Evolutionary conservation across 148 eudicot genomes (phyloP), one percentile per base, ranked within the genome.

Genomic region (Nepenthes mirabilis): DNA sequence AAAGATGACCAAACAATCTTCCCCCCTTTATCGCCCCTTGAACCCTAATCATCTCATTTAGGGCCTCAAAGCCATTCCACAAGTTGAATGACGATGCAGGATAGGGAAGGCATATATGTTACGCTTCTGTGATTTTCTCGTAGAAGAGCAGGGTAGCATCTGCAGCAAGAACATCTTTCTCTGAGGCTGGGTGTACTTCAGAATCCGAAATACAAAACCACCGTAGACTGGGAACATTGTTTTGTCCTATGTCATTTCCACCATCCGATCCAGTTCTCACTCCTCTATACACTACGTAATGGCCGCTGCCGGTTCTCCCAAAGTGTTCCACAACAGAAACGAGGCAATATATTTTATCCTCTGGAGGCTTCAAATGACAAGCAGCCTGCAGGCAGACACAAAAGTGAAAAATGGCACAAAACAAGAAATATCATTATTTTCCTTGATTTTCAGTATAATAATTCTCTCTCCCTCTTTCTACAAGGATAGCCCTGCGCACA

Each of bases 201-300:
- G 96, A 71, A 70, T 91, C 98, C 2, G 98, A 91, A 47, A 91
- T 81, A 57, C 78, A 60, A 65, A 83, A 86, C 98, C 98, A 91
- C 34, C 72, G 81, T 33, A 77, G 48, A 34, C 57, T 49, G 36
- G 53, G 34, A 54, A 23, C 32, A 57, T 65, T 60, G 2, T 43
- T 13, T 61, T 49, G 51, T 56, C 66, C 70, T 57, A 32, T 64
- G 9, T 58, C 56, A 56, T 64, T 68, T 37, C 58, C 71, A 65
- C 56, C 67, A 33, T 36, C 69, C 1, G 67, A 64, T 8, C 55
- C 68, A 14, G 53, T 60, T 40, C 11, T 62, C 35, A 72, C 79
- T 70, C 85, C 80, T 79, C 96, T 82, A 70, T 88, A 93, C 55
- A 93, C 91, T 2, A 75, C 83, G 73, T 93, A 93, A 64, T 93